A percentile compares a stretch with the other conserved stretches of the same genome.
phyloP scores from a whole-genome alignment of 2,329 filamentous ascomycete species.

The Xylariaceae sp. region DNA sequence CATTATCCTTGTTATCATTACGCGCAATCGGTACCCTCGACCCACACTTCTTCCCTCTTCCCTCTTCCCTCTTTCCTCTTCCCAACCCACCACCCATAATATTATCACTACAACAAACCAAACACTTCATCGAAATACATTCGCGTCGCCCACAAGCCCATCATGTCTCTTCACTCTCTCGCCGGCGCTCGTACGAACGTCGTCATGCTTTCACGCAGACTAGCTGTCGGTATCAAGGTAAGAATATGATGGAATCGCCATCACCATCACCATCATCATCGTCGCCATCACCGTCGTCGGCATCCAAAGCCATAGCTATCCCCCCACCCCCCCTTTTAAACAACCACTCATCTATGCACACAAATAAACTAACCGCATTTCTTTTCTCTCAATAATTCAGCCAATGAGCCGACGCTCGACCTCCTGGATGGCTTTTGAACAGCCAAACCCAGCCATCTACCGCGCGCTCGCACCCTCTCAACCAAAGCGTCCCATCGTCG shows the following conservation, averaged over 20 bases:
- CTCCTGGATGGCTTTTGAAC: conserved; percentile 28
- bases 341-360: too few relatives aligned
- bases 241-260: not conserved
- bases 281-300: not conserved
- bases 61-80: too few relatives aligned
- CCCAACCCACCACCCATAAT: not conserved
- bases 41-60: too few relatives aligned
- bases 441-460: conserved; percentile 26
- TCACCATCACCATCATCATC: too few relatives aligned
- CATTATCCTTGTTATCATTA: not conserved
- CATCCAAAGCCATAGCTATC: conserved; percentile 1
- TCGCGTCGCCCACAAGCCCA: not conserved
- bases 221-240: conserved; percentile 1
- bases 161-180: conserved; percentile 15
- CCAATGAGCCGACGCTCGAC: conserved; percentile 8
- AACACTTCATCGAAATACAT: not conserved
- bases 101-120: conserved; percentile 4
- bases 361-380: too few relatives aligned
- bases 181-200: not conserved
- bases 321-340: too few relatives aligned
- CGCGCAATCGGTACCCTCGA: too few relatives aligned
- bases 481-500: conserved; percentile 10
- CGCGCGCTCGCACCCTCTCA: conserved; percentile 1
- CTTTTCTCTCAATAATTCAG: not conserved
- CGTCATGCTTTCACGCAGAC: not conserved